These are phyloP conservation scores for Chenopodium quinoa DNA, from an alignment of 148 eudicot species.

Conservation along the genomic window DNA sequence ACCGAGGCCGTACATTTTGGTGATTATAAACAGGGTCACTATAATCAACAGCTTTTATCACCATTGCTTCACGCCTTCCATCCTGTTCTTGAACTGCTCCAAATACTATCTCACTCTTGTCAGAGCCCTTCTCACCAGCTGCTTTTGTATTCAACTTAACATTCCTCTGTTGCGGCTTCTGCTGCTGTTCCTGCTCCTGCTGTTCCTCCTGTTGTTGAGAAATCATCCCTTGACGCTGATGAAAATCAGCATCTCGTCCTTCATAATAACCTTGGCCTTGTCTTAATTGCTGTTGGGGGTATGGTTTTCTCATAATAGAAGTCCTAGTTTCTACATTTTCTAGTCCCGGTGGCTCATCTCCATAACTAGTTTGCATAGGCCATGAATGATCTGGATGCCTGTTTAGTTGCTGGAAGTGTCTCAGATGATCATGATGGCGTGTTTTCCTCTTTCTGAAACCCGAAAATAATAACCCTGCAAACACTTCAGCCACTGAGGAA, in stretches of 20 bases:
- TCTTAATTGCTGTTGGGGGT: conserved; percentile 41
- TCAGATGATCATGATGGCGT: conserved; percentile 29
- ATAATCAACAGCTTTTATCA: conserved; percentile 81
- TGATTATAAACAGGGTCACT: conserved; percentile 50
- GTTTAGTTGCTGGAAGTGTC: conserved; percentile 42
- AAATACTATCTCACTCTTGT: conserved; percentile 74
- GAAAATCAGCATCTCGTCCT: conserved; percentile 38
- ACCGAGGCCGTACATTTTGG: conserved; percentile 54
- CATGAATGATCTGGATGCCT: conserved; percentile 36
- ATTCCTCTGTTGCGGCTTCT: conserved; percentile 34
- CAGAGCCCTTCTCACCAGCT: conserved; percentile 46
- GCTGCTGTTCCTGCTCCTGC: conserved; percentile 40
- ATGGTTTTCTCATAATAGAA: conserved; percentile 24
- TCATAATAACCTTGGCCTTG: conserved; percentile 39
- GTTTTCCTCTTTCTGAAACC: conserved; percentile 44
- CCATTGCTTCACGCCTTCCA: conserved; percentile 64
- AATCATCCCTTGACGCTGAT: conserved; percentile 15
- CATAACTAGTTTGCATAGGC: conserved; percentile 70
- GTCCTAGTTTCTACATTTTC: conserved; percentile 45
- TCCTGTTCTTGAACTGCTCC: conserved; percentile 89
- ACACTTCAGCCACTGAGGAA: conserved; percentile 49
- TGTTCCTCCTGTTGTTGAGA: conserved; percentile 12
- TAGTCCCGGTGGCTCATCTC: conserved; percentile 52
- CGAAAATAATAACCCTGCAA: conserved; percentile 47
- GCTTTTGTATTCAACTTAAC: conserved; percentile 39